A percentile compares a stretch with the other conserved stretches of the same genome.
phyloP scores from a whole-genome alignment of 164 flowering plant species.

The Liriodendron chinense region DNA sequence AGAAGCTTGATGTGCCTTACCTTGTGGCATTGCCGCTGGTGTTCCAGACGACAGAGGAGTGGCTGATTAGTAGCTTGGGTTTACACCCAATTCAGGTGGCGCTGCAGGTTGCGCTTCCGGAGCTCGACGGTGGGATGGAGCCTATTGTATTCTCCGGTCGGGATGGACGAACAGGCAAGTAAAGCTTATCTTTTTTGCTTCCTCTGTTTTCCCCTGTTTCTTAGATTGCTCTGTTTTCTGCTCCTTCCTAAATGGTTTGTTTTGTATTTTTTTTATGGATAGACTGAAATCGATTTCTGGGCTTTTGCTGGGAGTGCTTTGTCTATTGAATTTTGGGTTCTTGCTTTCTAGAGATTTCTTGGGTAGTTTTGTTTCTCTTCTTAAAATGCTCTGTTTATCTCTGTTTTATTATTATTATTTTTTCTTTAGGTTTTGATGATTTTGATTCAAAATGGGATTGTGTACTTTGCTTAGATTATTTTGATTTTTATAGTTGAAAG shows the following conservation, averaged over 20 bases:
- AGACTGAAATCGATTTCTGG: neutral
- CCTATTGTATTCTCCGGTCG: conserved; percentile 97
- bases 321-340: no score
- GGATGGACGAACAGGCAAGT: conserved; percentile 86
- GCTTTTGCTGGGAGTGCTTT: no score
- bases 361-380: neutral
- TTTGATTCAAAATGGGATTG: neutral
- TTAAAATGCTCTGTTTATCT: neutral
- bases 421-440: neutral
- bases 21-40: conserved; percentile 94
- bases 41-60: conserved; percentile 98
- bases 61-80: conserved; percentile 93
- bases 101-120: conserved; percentile 96
- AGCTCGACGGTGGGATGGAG: conserved; percentile 99
- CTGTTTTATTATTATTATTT: neutral
- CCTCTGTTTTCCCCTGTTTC: neutral
- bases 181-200: neutral
- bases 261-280: neutral
- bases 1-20: conserved; percentile 93
- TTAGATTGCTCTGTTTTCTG: neutral
- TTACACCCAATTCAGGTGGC: conserved; percentile 99
- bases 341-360: no score
- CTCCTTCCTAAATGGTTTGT: neutral
- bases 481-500: neutral
- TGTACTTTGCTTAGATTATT: neutral